phyloP scores from a whole-genome alignment of 1,284 basidiomycete species.

The Tilletia indica region DNA sequence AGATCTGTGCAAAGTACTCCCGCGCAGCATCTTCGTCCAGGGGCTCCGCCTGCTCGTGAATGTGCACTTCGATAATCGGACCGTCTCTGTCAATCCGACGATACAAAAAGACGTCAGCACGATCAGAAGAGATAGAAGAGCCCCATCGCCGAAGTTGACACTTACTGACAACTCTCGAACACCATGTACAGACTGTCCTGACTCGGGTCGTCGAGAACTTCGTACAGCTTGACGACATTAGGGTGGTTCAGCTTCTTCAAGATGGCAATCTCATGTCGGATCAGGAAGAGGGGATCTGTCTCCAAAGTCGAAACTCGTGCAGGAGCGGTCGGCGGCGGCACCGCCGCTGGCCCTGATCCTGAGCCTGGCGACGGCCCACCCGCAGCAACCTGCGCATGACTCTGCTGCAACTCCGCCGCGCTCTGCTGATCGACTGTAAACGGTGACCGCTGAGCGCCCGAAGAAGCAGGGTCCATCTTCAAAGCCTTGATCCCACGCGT shows the following conservation, averaged over 20 bases:
- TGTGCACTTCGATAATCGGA: slow-evolving; percentile 59
- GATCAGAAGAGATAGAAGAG: neutral
- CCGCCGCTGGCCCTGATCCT: neutral
- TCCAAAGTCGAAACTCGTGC: neutral
- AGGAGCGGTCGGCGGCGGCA: neutral
- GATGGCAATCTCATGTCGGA: slow-evolving; percentile 51
- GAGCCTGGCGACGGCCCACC: neutral
- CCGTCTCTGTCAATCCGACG: slow-evolving; percentile 57
- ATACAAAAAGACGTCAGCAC: slow-evolving; percentile 19
- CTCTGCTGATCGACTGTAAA: slow-evolving; percentile 3
- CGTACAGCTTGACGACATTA: slow-evolving; percentile 60
- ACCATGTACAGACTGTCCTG: slow-evolving; percentile 62
- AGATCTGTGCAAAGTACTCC: slow-evolving; percentile 62
- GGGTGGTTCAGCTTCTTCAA: slow-evolving; percentile 56
- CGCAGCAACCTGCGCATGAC: neutral
- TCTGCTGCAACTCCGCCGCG: neutral
- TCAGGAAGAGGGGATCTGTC: slow-evolving; percentile 45
- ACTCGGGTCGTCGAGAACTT: slow-evolving; percentile 62
- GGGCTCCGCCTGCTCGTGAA: slow-evolving; percentile 45
- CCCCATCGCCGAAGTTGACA: neutral
- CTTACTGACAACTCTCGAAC: slow-evolving; percentile 39
- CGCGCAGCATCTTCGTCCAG: slow-evolving; percentile 54
- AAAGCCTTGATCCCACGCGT: neutral
- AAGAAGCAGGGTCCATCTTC: neutral
- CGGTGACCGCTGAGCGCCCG: neutral